Percentiles rank a stretch among this genome's conserved stretches.
phyloP scores from a whole-genome alignment of 2,329 filamentous ascomycete species.

The Colletotrichum sp. region DNA sequence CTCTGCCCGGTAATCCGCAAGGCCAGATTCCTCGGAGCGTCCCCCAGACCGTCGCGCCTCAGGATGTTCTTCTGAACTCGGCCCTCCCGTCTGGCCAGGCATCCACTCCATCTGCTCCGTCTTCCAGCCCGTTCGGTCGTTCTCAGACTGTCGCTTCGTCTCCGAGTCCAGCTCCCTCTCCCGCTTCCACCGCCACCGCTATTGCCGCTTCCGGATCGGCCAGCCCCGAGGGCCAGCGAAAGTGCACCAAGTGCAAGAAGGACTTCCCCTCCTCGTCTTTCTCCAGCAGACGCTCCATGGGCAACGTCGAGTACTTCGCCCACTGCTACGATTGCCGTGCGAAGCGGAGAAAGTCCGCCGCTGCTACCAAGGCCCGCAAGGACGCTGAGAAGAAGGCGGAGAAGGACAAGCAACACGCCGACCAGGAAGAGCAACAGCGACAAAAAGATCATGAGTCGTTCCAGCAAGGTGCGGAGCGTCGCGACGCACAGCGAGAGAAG shows the following conservation, averaged over 20 bases:
- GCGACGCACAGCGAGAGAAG: neutral
- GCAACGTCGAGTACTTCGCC: neutral
- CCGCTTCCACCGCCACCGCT: neutral
- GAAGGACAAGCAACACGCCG: neutral
- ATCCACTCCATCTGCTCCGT: neutral
- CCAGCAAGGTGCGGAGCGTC: neutral
- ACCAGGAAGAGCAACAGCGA: neutral
- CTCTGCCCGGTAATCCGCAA: neutral
- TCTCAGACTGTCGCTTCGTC: neutral
- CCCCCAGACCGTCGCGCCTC: neutral
- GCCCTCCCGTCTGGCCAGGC: neutral
- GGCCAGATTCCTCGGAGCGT: neutral
- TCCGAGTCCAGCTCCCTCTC: neutral
- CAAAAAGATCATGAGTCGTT: neutral
- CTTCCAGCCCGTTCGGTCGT: neutral
- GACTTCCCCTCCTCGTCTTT: neutral
- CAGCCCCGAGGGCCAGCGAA: neutral
- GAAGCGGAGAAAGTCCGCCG: neutral
- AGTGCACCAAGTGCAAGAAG: neutral
- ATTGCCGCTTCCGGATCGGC: neutral
- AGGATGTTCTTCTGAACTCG: neutral
- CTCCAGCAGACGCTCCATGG: neutral
- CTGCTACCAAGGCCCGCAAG: neutral
- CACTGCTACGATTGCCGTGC: neutral
- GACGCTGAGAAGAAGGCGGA: neutral